Percentiles rank a stretch among this genome's conserved stretches.
Evolutionary conservation across 192 early-diverging fungal genomes (phyloP).

Genomic region (Linnemannia elongata): DNA sequence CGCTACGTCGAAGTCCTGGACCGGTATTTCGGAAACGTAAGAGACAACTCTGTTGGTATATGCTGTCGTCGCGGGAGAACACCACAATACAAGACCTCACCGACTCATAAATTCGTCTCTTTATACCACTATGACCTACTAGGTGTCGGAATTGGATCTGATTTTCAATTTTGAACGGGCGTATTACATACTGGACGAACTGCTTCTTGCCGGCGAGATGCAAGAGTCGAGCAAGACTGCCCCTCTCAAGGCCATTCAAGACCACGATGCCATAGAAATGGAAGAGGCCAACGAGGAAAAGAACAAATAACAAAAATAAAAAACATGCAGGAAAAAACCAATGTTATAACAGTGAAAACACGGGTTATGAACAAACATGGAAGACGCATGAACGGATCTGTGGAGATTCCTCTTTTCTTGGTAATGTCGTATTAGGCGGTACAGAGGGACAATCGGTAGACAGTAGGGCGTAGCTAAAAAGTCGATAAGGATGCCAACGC

Average conservation of each 20-base stretch:
- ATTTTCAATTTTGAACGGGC: slow-evolving; percentile 97
- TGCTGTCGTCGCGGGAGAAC: too few species aligned
- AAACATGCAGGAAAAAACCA: neutral
- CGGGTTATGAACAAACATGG: neutral
- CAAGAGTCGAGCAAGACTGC: slow-evolving; percentile 92
- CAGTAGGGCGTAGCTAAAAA: neutral
- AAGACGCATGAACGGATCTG: too few species aligned
- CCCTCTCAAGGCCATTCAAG: slow-evolving; percentile 73
- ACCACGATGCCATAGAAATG: slow-evolving; percentile 80
- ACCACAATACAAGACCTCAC: neutral
- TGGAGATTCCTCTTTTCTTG: too few species aligned
- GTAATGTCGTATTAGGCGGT: too few species aligned
- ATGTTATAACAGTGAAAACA: neutral
- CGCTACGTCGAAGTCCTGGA: slow-evolving; percentile 97
- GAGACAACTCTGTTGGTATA: neutral
- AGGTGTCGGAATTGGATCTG: slow-evolving; percentile 93
- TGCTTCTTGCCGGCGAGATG: slow-evolving; percentile 90
- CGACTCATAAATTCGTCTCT: neutral
- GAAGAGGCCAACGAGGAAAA: slow-evolving; percentile 75
- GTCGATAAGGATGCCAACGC: neutral
- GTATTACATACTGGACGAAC: slow-evolving; percentile 89
- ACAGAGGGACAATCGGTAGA: neutral
- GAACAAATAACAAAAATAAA: slow-evolving; percentile 30
- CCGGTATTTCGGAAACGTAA: slow-evolving; percentile 93
- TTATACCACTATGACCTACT: neutral